Evolutionary conservation across 192 early-diverging fungal species (phyloP).

Genomic region (Coemansia sp.): DNA sequence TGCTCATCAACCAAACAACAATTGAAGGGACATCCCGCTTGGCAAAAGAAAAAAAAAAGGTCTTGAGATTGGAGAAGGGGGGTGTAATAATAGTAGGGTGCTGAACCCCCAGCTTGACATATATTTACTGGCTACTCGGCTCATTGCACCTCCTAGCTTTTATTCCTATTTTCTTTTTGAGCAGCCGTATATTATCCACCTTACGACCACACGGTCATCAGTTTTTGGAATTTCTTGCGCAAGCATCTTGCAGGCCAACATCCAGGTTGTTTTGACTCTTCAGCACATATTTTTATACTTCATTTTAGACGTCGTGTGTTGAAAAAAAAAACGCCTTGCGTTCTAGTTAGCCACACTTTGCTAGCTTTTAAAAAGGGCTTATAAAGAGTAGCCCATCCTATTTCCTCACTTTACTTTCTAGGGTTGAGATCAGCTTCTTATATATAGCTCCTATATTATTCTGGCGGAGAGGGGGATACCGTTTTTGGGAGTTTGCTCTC

Average conservation of each 20-base stretch:
- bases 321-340: constrained; percentile 1
- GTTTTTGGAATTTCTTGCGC: too few relatives aligned
- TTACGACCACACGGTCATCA: not conserved
- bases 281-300: too few relatives aligned
- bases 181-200: constrained; percentile 18
- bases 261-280: too few relatives aligned
- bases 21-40: constrained; percentile 1
- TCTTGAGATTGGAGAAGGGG: constrained; percentile 3
- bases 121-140: not conserved
- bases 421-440: too few relatives aligned
- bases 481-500: too few relatives aligned
- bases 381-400: constrained; percentile 1
- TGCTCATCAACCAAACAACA: too few relatives aligned
- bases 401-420: not conserved
- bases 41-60: not conserved
- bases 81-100: not conserved
- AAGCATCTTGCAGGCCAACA: too few relatives aligned
- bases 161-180: constrained; percentile 12
- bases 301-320: too few relatives aligned
- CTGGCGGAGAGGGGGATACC: too few relatives aligned
- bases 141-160: constrained; percentile 1
- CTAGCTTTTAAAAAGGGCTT: not conserved
- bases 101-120: not conserved
- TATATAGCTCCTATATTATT: too few relatives aligned
- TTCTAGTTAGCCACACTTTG: constrained; percentile 10